Evolutionary conservation across 768 basidiomycete species (phyloP).

Genomic region (Pleurotus citrinopileatus): DNA sequence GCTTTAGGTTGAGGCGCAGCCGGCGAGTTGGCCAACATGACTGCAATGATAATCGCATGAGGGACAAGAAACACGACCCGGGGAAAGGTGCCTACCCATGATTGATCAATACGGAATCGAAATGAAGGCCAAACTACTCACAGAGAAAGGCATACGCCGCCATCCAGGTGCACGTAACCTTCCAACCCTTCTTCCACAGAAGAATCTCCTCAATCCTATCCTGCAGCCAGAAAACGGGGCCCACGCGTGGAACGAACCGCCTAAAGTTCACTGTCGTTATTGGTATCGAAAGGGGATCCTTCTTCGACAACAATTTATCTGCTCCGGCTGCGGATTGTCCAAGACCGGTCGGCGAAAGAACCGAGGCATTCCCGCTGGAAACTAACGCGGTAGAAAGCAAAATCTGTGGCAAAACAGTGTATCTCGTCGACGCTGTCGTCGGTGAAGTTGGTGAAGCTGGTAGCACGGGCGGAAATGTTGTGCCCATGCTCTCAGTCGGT

Average conservation of each 20-base stretch:
- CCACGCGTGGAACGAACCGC: constrained; percentile 71
- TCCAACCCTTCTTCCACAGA: constrained; percentile 78
- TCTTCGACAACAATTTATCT: constrained; percentile 48
- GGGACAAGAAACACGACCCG: constrained; percentile 69
- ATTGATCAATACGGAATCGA: neutral
- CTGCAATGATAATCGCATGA: constrained; percentile 53
- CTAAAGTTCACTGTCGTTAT: constrained; percentile 79
- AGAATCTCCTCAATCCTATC: constrained; percentile 85
- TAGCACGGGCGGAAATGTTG: constrained; percentile 23
- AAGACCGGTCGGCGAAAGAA: constrained; percentile 18
- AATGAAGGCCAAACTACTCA: constrained; percentile 32
- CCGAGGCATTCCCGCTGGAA: constrained; percentile 12
- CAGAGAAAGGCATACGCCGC: constrained; percentile 77
- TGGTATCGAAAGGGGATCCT: constrained; percentile 73
- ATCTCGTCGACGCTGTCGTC: constrained; percentile 21
- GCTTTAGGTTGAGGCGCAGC: constrained; percentile 29
- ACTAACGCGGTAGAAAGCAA: constrained; percentile 29
- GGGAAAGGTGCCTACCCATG: constrained; percentile 67
- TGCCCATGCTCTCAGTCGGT: constrained; percentile 32
- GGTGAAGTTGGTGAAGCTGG: constrained; percentile 23
- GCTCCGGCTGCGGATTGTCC: constrained; percentile 21
- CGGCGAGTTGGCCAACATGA: constrained; percentile 65
- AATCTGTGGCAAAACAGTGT: constrained; percentile 37
- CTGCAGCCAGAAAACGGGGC: constrained; percentile 87
- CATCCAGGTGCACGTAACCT: constrained; percentile 72